Evolutionary conservation across 164 flowering plant genomes (phyloP).

Genomic region (Santalum album): DNA sequence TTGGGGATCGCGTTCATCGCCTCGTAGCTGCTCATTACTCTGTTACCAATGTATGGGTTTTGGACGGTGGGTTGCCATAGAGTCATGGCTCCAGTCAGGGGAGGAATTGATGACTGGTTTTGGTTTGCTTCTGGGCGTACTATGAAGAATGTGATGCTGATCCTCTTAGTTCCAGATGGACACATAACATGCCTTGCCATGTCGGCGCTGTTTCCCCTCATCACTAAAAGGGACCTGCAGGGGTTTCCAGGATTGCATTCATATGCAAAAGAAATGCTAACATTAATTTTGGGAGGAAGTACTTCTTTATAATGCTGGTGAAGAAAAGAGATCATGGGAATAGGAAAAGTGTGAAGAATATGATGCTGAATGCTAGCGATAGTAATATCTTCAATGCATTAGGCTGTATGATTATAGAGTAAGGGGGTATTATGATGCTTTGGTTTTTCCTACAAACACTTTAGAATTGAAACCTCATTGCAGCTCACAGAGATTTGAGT

Average conservation of each 20-base stretch:
- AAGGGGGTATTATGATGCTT: no score
- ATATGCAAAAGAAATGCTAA: background rate
- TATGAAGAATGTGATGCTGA: slow-evolving; percentile 70
- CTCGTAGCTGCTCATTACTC: slow-evolving; percentile 28
- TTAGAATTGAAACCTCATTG: no score
- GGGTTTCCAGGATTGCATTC: no score
- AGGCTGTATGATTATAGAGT: no score
- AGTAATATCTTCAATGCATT: no score
- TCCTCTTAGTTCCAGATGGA: slow-evolving; percentile 59
- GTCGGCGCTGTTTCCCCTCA: slow-evolving; percentile 88
- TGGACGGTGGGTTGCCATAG: slow-evolving; percentile 55
- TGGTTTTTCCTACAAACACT: no score
- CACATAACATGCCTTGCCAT: slow-evolving; percentile 83
- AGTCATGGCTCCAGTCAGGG: slow-evolving; percentile 42
- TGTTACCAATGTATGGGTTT: slow-evolving; percentile 27
- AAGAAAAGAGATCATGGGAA: no score
- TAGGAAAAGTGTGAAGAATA: no score
- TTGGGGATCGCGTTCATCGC: slow-evolving; percentile 43
- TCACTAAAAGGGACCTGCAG: slow-evolving; percentile 77
- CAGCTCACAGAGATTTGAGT: no score
- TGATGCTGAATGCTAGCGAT: no score
- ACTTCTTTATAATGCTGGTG: background rate
- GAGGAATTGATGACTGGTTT: slow-evolving; percentile 22
- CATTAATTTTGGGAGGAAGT: background rate
- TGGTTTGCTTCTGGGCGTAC: slow-evolving; percentile 44